Evolutionary conservation across 371 early-diverging fungal species (phyloP), one percentile per base, ranked within the genome.

Genomic region (Mortierella sp.): DNA sequence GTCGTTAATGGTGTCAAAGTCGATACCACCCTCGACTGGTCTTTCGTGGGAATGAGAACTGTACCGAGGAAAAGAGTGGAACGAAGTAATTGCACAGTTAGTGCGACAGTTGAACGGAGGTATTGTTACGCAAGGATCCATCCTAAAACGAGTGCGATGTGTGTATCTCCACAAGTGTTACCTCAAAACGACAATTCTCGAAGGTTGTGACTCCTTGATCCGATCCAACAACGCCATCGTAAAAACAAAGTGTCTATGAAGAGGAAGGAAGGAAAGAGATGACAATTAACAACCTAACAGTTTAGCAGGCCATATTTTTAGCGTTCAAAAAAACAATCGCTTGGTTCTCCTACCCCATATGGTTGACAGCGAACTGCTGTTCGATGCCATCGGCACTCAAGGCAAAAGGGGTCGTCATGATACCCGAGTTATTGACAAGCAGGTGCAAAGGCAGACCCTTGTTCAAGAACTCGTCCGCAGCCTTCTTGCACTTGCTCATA

Each of bases 311-410:
- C 5, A 41, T 35, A 65, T 2, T 58, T 65, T 63, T 2, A 43
- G 7, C 27, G 10, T 41, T 18, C 27, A 68, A 29, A 51, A 3
- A 44, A 18, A 43, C 43, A 55, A 38, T 38, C 56, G 29, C 74
- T 8, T 77, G 44, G 46, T 54, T 24, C 3, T 27, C 80, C 16
- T 93, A 94, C 49, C 83, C 83, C 58, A 79, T 51, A 38, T 79
- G 83, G 32, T 79, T 83, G 46, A 83, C 79, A 48, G 79, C 83
- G 51, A 83, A 83, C 41, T 78, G 79, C 2, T 43, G 78, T 87
- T 97, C 96, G 35, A 93, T 85, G 27, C 94, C 95, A 81, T 96
- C 95, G 46, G 87, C 85, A 8, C 95, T 93, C 27, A 89, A 78
- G 0, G 84, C 88, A 43, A 89, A 92, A 1, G 96, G 96, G 21